A percentile compares a stretch with the other conserved stretches of the same genome.
Evolutionary conservation across 306 rosid species (phyloP).

Genomic region (Betula pendula): DNA sequence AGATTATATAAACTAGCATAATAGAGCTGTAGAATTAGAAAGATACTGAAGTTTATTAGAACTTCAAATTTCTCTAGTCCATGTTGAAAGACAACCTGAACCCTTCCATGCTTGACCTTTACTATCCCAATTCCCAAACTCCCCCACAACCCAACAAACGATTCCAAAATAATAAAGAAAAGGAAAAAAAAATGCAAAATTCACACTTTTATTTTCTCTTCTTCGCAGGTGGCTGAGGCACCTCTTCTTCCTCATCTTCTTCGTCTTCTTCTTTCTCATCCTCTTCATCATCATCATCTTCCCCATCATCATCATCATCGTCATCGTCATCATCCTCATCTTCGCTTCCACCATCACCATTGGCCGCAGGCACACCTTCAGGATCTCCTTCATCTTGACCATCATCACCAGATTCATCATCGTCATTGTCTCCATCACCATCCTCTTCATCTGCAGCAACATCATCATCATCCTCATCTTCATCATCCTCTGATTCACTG

Average conservation of each 20-base stretch:
- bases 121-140: slow-evolving; percentile 23
- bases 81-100: slow-evolving; percentile 26
- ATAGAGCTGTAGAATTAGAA: slow-evolving; percentile 3
- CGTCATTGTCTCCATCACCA: slow-evolving; percentile 49
- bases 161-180: neutral
- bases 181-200: neutral
- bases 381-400: slow-evolving; percentile 50
- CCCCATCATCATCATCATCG: slow-evolving; percentile 7
- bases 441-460: slow-evolving; percentile 38
- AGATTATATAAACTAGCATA: neutral
- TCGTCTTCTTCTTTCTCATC: slow-evolving; percentile 9
- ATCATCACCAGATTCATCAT: slow-evolving; percentile 49
- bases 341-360: slow-evolving; percentile 60
- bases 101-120: neutral
- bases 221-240: slow-evolving; percentile 50
- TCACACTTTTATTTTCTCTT: slow-evolving; percentile 38
- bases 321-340: slow-evolving; percentile 47
- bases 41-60: slow-evolving; percentile 3
- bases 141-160: neutral
- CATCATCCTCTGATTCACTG: slow-evolving; percentile 57
- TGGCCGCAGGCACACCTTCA: slow-evolving; percentile 52
- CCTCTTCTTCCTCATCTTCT: slow-evolving; percentile 37
- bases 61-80: slow-evolving; percentile 17
- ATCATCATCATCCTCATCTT: slow-evolving; percentile 33
- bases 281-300: neutral